These are phyloP conservation scores for Penicillium sp. DNA, from an alignment of 2,329 filamentous ascomycete genomes.

Conservation along the genomic window DNA sequence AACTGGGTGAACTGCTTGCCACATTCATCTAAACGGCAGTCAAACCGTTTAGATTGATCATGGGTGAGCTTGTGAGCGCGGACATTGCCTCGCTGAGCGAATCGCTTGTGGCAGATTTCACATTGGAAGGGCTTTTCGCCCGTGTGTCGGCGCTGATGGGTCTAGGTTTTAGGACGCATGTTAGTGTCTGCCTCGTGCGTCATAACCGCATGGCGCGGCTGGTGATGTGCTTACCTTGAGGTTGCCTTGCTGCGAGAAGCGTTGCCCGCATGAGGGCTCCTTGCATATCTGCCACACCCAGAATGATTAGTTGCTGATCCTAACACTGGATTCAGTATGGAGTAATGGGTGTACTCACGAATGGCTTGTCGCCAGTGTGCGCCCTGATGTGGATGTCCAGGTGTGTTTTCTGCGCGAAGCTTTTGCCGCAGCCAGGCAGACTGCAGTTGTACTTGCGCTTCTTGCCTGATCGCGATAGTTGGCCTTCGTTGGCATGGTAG, in stretches of 20 bases:
- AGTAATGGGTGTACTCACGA: slow-evolving; percentile 50
- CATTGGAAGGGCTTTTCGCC: slow-evolving; percentile 78
- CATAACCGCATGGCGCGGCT: not conserved
- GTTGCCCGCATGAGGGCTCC: slow-evolving; percentile 62
- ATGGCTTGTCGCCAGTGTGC: slow-evolving; percentile 85
- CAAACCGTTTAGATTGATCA: slow-evolving; percentile 65
- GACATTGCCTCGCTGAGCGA: slow-evolving; percentile 78
- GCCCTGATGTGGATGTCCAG: slow-evolving; percentile 79
- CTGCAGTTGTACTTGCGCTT: slow-evolving; percentile 65
- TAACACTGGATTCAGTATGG: not conserved
- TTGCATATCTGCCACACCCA: slow-evolving; percentile 51
- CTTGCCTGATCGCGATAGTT: slow-evolving; percentile 29
- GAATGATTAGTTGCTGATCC: slow-evolving; percentile 3
- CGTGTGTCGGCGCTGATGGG: slow-evolving; percentile 77
- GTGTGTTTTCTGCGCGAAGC: slow-evolving; percentile 85
- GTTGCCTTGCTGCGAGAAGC: slow-evolving; percentile 85
- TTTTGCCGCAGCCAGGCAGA: slow-evolving; percentile 65
- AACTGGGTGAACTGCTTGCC: slow-evolving; percentile 81
- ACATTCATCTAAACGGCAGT: slow-evolving; percentile 73
- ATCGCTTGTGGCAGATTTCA: slow-evolving; percentile 68
- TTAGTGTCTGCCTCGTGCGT: slow-evolving; percentile 3
- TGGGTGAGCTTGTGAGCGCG: slow-evolving; percentile 76
- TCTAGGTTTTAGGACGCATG: slow-evolving; percentile 42
- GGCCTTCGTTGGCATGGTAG: slow-evolving; percentile 28
- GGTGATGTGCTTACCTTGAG: slow-evolving; percentile 55